These are phyloP conservation scores for Epichloe gansuensis DNA, from an alignment of 2,329 filamentous ascomycete genomes.

Conservation along the genomic window DNA sequence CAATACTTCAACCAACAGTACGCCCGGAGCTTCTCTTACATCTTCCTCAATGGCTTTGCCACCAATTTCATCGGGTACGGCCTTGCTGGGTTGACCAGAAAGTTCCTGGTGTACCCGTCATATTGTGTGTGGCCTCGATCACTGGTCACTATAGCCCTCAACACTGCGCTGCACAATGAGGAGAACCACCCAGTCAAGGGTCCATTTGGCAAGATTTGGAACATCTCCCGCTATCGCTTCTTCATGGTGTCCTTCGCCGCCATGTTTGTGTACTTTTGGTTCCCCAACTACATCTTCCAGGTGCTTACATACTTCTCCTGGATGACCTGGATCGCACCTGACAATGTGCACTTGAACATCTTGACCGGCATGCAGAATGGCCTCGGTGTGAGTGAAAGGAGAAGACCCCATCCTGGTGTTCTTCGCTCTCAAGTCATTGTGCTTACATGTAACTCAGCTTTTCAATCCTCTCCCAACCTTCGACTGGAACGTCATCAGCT, in stretches of 20 bases:
- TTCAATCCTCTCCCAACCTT: slow-evolving; percentile 29
- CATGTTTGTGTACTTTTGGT: slow-evolving; percentile 44
- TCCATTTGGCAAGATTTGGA: slow-evolving; percentile 24
- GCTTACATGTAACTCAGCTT: neutral
- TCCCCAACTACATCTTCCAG: slow-evolving; percentile 39
- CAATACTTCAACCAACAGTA: slow-evolving; percentile 43
- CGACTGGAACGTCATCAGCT: slow-evolving; percentile 29
- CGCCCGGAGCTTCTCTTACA: slow-evolving; percentile 38
- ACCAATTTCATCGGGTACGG: slow-evolving; percentile 48
- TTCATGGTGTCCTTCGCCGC: slow-evolving; percentile 30
- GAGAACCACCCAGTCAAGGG: slow-evolving; percentile 16
- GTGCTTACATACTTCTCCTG: slow-evolving; percentile 37
- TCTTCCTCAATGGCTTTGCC: slow-evolving; percentile 41
- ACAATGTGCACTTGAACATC: slow-evolving; percentile 24
- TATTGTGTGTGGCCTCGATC: slow-evolving; percentile 42
- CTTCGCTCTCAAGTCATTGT: neutral
- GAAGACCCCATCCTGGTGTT: neutral
- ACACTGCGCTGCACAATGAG: slow-evolving; percentile 34
- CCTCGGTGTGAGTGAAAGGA: slow-evolving; percentile 15
- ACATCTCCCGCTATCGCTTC: slow-evolving; percentile 32
- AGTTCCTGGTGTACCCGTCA: slow-evolving; percentile 40
- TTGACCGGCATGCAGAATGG: slow-evolving; percentile 26
- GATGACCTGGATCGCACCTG: slow-evolving; percentile 40
- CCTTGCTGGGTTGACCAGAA: slow-evolving; percentile 35
- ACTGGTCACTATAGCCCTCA: slow-evolving; percentile 37